phyloP scores from a whole-genome alignment of 2,329 filamentous ascomycete genomes.

The Aureobasidium sp. region DNA sequence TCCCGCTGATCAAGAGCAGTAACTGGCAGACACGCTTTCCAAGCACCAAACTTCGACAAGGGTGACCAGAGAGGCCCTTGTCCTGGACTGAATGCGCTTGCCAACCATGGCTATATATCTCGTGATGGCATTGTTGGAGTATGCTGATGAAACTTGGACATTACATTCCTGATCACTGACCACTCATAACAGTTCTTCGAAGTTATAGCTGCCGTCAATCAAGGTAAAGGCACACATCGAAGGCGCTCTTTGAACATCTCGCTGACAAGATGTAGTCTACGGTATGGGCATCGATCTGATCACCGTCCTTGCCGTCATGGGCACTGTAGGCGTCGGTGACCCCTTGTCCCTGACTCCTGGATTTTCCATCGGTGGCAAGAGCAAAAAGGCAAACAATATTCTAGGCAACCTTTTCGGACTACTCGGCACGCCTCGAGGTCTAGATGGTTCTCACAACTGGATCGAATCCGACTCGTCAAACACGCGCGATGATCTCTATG shows the following conservation, averaged over 20 bases:
- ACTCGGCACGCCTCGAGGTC: constrained; percentile 25
- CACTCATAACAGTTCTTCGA: neutral
- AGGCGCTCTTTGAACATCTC: neutral
- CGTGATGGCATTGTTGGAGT: constrained; percentile 17
- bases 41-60: constrained; percentile 21
- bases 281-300: constrained; percentile 28
- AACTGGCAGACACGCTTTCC: constrained; percentile 24
- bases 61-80: constrained; percentile 24
- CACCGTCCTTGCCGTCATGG: constrained; percentile 26
- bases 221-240: neutral
- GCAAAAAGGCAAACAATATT: constrained; percentile 31
- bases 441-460: constrained; percentile 49
- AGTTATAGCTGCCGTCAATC: neutral
- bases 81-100: constrained; percentile 23
- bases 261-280: constrained; percentile 19
- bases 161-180: too few species aligned
- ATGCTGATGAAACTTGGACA: neutral
- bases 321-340: constrained; percentile 27
- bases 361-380: constrained; percentile 25
- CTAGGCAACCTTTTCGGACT: constrained; percentile 27
- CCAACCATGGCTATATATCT: constrained; percentile 24
- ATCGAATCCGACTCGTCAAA: constrained; percentile 50
- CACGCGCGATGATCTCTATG: constrained; percentile 48
- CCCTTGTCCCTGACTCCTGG: constrained; percentile 36
- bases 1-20: constrained; percentile 6